These are phyloP conservation scores for Beauveria medogensis DNA, from an alignment of 2,329 filamentous ascomycete species.

Conservation along the genomic window DNA sequence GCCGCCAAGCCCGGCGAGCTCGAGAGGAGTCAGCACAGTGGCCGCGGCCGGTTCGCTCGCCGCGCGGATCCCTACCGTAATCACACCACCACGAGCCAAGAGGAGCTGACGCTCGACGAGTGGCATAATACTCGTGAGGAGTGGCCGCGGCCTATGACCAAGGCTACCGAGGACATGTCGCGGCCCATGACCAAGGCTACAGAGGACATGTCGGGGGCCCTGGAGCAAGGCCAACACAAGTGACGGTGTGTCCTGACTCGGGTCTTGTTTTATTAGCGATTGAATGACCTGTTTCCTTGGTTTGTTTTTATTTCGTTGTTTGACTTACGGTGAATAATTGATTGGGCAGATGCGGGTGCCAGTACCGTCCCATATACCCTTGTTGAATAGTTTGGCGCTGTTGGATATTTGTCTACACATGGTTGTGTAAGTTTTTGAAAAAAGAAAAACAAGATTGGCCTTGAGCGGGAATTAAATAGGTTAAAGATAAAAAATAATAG, in stretches of 20 bases:
- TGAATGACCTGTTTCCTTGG: too few species aligned
- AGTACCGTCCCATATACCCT: neutral
- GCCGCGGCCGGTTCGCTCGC: neutral
- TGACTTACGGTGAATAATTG: too few species aligned
- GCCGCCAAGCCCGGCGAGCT: neutral
- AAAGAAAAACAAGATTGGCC: too few species aligned
- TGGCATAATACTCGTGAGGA: neutral
- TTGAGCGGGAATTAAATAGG: too few species aligned
- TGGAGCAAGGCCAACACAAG: neutral
- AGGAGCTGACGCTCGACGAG: slow-evolving; percentile 10
- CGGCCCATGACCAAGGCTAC: neutral
- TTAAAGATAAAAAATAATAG: too few species aligned
- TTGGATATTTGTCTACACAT: too few species aligned
- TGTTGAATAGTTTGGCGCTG: neutral
- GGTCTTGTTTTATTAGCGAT: neutral
- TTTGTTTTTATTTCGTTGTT: too few species aligned
- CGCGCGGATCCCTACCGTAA: neutral
- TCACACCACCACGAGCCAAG: slow-evolving; percentile 3
- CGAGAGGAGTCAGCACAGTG: neutral
- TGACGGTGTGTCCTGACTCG: too few species aligned
- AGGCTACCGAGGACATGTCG: neutral
- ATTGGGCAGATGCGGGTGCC: neutral
- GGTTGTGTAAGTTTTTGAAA: too few species aligned
- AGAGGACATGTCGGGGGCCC: neutral
- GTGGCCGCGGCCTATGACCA: neutral